These are phyloP conservation scores for Melaleuca alternifolia DNA, from an alignment of 345 rosid species.

Conservation along the genomic window DNA sequence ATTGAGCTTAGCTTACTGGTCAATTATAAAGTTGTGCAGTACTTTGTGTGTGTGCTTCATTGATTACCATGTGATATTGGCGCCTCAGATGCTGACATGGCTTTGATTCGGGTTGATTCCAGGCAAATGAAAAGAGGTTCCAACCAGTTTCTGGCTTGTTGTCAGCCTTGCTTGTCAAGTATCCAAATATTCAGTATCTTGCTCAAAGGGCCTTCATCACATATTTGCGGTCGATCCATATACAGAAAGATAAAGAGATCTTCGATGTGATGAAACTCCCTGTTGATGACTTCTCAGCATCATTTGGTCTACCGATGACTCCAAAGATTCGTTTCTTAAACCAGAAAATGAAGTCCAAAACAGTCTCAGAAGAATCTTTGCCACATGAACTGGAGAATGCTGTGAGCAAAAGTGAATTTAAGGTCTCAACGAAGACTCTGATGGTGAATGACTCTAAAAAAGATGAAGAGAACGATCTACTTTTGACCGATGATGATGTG, in stretches of 20 bases:
- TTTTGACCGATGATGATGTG: slow-evolving; percentile 20
- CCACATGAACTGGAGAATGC: slow-evolving; percentile 18
- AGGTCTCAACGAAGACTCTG: slow-evolving; percentile 16
- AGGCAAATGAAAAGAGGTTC: slow-evolving; percentile 60
- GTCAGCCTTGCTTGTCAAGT: slow-evolving; percentile 60
- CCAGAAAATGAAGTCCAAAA: slow-evolving; percentile 32
- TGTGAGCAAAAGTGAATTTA: slow-evolving; percentile 9
- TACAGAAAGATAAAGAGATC: slow-evolving; percentile 79
- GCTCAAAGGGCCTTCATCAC: slow-evolving; percentile 83
- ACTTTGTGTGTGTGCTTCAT: neutral
- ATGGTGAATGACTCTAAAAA: slow-evolving; percentile 26
- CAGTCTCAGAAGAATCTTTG: slow-evolving; percentile 14
- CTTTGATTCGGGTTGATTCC: neutral
- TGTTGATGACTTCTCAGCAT: slow-evolving; percentile 71
- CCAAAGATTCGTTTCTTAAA: slow-evolving; percentile 65
- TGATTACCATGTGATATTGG: neutral
- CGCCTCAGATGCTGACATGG: neutral
- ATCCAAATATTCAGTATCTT: slow-evolving; percentile 54
- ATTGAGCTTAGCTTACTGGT: neutral
- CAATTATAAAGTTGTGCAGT: neutral
- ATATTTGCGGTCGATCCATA: slow-evolving; percentile 69
- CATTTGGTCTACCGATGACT: slow-evolving; percentile 85
- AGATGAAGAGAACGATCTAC: slow-evolving; percentile 22
- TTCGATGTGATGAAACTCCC: slow-evolving; percentile 70
- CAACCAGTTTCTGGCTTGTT: slow-evolving; percentile 60